These are phyloP conservation scores for Calocybe gangraenosa DNA, from an alignment of 768 basidiomycete genomes.

Conservation along the genomic window DNA sequence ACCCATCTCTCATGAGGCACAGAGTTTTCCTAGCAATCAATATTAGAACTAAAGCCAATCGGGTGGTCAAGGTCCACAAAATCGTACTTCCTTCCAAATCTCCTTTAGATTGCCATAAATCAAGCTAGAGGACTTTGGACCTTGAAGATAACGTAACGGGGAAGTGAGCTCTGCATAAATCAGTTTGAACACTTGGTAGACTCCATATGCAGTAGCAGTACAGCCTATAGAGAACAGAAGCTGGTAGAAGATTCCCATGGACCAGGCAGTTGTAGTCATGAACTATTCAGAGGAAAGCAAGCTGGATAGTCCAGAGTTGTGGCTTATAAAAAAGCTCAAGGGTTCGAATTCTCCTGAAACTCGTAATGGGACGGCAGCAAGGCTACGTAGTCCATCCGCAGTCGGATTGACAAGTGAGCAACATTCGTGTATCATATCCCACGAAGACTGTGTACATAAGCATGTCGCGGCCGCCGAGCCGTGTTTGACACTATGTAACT, in stretches of 20 bases:
- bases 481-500: too few relatives aligned
- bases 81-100: constrained; percentile 4
- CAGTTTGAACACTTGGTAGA: constrained; percentile 28
- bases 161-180: constrained; percentile 32
- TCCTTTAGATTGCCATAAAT: constrained; percentile 45
- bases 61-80: neutral
- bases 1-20: constrained; percentile 15
- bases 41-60: neutral
- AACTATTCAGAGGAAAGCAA: too few relatives aligned
- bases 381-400: too few relatives aligned
- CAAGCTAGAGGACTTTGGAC: constrained; percentile 40
- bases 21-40: constrained; percentile 26
- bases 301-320: too few relatives aligned
- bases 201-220: constrained; percentile 21
- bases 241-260: constrained; percentile 1
- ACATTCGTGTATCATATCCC: too few relatives aligned
- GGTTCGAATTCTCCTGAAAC: too few relatives aligned
- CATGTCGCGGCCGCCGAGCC: too few relatives aligned
- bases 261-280: too few relatives aligned
- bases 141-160: constrained; percentile 44
- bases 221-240: constrained; percentile 17
- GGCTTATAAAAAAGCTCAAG: too few relatives aligned
- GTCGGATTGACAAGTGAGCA: too few relatives aligned
- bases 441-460: too few relatives aligned
- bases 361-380: too few relatives aligned